These are phyloP conservation scores for Dryas octopetala DNA, from an alignment of 306 rosid species.

Conservation along the genomic window DNA sequence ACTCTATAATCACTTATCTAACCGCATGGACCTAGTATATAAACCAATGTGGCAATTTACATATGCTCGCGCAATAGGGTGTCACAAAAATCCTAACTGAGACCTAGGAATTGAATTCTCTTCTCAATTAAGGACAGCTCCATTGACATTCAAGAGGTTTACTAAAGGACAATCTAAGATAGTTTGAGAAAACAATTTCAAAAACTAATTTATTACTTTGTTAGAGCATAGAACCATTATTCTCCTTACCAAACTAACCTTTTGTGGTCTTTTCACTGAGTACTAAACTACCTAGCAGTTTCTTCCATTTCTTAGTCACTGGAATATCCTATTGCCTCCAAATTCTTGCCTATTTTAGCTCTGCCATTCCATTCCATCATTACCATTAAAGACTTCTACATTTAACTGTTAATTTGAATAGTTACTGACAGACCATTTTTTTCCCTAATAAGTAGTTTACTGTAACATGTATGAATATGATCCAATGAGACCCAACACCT, in stretches of 20 bases:
- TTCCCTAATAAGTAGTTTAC: neutral
- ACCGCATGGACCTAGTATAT: too few species aligned
- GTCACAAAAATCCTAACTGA: too few species aligned
- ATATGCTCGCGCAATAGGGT: too few species aligned
- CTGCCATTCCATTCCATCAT: neutral
- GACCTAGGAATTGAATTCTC: neutral
- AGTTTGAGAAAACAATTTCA: neutral
- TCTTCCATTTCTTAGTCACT: neutral
- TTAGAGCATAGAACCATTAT: neutral
- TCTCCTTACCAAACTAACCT: neutral
- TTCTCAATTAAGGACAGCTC: neutral
- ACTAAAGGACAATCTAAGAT: neutral
- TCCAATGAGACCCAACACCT: neutral
- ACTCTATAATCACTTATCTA: too few species aligned
- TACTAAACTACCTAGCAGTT: neutral
- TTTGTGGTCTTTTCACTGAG: too few species aligned
- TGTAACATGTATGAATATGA: constrained; percentile 2
- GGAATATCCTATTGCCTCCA: neutral
- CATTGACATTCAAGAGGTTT: neutral
- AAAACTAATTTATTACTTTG: neutral
- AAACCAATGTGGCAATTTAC: too few species aligned
- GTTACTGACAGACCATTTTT: neutral
- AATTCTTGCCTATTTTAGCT: neutral
- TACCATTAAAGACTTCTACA: neutral
- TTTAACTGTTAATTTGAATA: neutral